Conservation (phyloP, 176 grass and related monocot genomes). For the Rhipidocladum racemiflorum region DNA sequence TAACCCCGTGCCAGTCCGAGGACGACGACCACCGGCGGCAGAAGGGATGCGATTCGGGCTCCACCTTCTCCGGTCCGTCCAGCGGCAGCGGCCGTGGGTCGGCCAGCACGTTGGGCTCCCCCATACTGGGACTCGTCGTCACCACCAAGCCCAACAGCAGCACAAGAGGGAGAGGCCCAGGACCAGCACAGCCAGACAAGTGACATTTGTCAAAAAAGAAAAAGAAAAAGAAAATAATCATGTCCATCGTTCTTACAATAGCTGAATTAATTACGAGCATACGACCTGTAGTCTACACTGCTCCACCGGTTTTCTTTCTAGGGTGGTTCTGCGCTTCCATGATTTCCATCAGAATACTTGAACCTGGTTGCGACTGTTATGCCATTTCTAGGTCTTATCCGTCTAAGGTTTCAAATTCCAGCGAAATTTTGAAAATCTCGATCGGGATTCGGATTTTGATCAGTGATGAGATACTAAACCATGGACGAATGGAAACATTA, state of each 20-base stretch:
- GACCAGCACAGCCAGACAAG: not conserved
- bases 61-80: constrained; percentile 45
- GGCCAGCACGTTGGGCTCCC: constrained; percentile 43
- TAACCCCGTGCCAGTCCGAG: constrained; percentile 51
- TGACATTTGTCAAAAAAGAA: not conserved
- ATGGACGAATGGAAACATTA: too few species aligned
- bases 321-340: not conserved
- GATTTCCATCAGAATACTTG: not conserved
- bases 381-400: too few species aligned
- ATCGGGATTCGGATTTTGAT: too few species aligned
- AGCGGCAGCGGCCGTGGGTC: constrained; percentile 44
- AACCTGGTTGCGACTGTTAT: too few species aligned
- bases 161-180: not conserved
- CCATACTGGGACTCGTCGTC: too few species aligned
- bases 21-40: constrained; percentile 48
- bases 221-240: not conserved
- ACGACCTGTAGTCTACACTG: not conserved
- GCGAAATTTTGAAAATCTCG: too few species aligned
- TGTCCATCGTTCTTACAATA: constrained; percentile 2
- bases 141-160: not conserved
- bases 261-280: not conserved
- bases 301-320: not conserved
- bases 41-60: constrained; percentile 22
- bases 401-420: too few species aligned
- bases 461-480: too few species aligned